Base-by-base conservation (phyloP, 352 stramenopile species). In the Elongisporangium prolatum region DNA sequence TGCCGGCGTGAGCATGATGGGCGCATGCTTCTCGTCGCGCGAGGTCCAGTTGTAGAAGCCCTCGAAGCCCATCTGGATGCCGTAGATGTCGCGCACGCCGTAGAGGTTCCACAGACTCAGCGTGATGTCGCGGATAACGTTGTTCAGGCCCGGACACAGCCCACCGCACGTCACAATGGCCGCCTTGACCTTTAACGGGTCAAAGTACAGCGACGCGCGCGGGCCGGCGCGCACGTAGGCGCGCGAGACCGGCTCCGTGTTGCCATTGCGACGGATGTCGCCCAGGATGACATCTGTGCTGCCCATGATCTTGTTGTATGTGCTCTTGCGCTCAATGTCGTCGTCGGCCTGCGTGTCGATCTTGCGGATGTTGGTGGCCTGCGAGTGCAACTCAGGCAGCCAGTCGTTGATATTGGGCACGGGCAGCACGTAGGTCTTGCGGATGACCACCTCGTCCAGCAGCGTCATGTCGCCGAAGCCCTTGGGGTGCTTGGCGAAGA, bases 111-210 rank as follows among this genome's bases (percentile, higher is more conserved):
- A 93, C 16, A 99, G 71, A 10, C 89, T 92, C 11, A 98, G 84
- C 11, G 95, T 97, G 59, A 99, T 91, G 69, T 99, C 95, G 57
- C 95, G 88, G 60, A 99, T 94, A 22, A 99, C 94, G 71, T 98
- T 98, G 78, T 99, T 99, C n/a, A 99, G 77, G 6, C 97, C 97
- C 17, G 97, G 97, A 63, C 95, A 98, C 21, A 99, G 74, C 3
- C 95, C 95, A 48, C 93, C 91, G 67, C 90, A 98, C 14, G 92
- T 98, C 28, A 98, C 89, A 54, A 98, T 95, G 21, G 89, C 92
- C 10, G 87, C 91, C 65, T 93, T 89, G 37, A 96, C 84, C 51
- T 82, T 75, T 8, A 68, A 24, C 7, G 85, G 85, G 58, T 93
- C 78, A 48, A 92, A 95, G 68, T 77, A 93, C n/a, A 93, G 75